Percentiles rank a stretch among this genome's conserved stretches.
These are phyloP conservation scores for Dioszegia aurantiaca DNA, from an alignment of 768 basidiomycete species.

Conservation along the genomic window DNA sequence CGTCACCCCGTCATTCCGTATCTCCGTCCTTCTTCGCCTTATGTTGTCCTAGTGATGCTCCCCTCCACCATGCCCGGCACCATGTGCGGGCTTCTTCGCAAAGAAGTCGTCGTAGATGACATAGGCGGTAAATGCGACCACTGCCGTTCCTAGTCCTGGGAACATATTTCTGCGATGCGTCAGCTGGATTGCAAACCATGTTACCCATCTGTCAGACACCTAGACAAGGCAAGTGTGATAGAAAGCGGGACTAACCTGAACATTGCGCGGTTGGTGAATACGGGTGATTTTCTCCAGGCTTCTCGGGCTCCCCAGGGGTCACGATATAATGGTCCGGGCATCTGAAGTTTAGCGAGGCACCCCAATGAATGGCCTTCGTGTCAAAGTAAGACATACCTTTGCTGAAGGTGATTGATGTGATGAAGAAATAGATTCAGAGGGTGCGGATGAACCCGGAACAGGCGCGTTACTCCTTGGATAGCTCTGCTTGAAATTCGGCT, in stretches of 20 bases:
- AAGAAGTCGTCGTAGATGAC: conserved; percentile 73
- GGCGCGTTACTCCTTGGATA: too few species aligned
- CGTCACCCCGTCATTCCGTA: too few species aligned
- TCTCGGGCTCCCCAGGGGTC: conserved; percentile 94
- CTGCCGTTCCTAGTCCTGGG: conserved; percentile 90
- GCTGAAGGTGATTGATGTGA: too few species aligned
- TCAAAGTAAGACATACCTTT: too few species aligned
- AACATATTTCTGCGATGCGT: conserved; percentile 64
- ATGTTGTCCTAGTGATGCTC: not conserved
- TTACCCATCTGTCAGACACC: too few species aligned
- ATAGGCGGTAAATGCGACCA: conserved; percentile 87
- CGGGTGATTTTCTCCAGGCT: conserved; percentile 85
- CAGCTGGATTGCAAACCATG: not conserved
- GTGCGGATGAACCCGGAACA: too few species aligned
- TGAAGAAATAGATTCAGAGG: too few species aligned
- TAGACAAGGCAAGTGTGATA: too few species aligned
- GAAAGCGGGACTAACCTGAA: conserved; percentile 56
- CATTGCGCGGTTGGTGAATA: conserved; percentile 82
- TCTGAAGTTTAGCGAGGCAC: conserved; percentile 19
- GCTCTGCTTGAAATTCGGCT: too few species aligned
- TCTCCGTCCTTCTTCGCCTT: not conserved
- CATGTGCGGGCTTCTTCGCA: conserved; percentile 34
- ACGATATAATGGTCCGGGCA: conserved; percentile 59
- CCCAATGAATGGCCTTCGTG: too few species aligned
- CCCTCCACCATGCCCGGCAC: conserved; percentile 18